These are phyloP conservation scores for Pseudocercospora musae DNA, from an alignment of 2,329 filamentous ascomycete species.

Conservation along the genomic window DNA sequence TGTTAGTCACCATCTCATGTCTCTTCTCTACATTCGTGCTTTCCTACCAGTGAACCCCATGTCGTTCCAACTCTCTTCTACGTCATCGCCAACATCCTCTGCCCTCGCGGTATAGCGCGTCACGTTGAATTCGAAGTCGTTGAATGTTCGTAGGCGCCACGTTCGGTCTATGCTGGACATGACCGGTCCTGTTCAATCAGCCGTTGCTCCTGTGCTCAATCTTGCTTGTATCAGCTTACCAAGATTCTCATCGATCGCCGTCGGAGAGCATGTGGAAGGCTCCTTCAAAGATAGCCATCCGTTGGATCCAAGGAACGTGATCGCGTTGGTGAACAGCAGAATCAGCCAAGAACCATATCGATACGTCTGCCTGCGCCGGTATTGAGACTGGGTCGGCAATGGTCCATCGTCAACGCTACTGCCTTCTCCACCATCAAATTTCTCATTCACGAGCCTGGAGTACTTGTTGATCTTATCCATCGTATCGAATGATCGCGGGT, in stretches of 20 bases:
- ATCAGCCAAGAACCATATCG: background rate
- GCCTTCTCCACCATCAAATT: background rate
- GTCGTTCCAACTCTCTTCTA: constrained; percentile 4
- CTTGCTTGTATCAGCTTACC: background rate
- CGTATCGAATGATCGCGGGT: background rate
- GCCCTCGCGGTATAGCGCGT: background rate
- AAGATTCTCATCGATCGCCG: background rate
- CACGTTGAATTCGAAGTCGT: constrained; percentile 3
- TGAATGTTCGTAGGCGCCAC: background rate
- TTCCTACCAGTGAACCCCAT: background rate
- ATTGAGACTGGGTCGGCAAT: background rate
- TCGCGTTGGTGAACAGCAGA: background rate
- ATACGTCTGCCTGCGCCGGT: background rate
- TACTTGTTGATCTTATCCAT: background rate
- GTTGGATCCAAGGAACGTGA: background rate
- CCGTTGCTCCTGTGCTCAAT: background rate
- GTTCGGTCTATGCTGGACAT: constrained; percentile 7
- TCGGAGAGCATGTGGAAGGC: background rate
- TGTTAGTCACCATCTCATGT: background rate
- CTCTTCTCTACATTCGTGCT: background rate
- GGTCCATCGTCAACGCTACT: background rate
- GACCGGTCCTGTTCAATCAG: background rate
- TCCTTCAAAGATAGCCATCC: background rate
- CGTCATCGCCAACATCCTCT: constrained; percentile 2
- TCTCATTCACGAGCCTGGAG: background rate